A percentile compares a stretch with the other conserved stretches of the same genome.
Conservation (phyloP, 768 basidiomycete genomes). For the Peribolospora baueri region DNA sequence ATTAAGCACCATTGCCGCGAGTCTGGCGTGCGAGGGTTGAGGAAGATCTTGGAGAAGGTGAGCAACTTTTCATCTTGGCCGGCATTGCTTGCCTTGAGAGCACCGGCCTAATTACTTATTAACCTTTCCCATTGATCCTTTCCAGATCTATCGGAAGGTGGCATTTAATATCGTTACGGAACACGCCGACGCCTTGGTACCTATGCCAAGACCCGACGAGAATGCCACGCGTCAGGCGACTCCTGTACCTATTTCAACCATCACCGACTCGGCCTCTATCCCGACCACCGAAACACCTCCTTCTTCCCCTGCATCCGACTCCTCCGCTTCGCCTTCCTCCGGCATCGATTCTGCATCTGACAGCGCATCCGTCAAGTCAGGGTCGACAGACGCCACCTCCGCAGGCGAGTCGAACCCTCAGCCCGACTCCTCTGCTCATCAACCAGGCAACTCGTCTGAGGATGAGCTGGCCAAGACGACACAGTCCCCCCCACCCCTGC, state of each 20-base stretch:
- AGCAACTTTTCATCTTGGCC: background rate
- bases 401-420: background rate
- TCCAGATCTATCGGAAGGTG: constrained; percentile 83
- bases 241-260: no score
- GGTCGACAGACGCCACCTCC: background rate
- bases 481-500: constrained; percentile 32
- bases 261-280: no score
- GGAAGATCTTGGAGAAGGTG: constrained; percentile 98
- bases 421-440: background rate
- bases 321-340: no score
- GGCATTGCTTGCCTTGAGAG: no score
- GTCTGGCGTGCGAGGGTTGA: constrained; percentile 83
- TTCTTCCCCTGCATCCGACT: no score
- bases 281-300: no score
- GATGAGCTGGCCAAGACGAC: constrained; percentile 32
- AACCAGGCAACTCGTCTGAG: constrained; percentile 7
- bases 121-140: background rate
- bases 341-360: background rate
- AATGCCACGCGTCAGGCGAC: constrained; percentile 7
- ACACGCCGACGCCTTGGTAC: constrained; percentile 61
- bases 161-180: constrained; percentile 75
- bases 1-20: constrained; percentile 96
- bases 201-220: constrained; percentile 28
- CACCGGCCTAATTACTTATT: background rate
- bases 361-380: background rate